A percentile compares a stretch with the other conserved stretches of the same genome.
phyloP scores from a whole-genome alignment of 441 rosid species.

The Adansonia rubrostipa region DNA sequence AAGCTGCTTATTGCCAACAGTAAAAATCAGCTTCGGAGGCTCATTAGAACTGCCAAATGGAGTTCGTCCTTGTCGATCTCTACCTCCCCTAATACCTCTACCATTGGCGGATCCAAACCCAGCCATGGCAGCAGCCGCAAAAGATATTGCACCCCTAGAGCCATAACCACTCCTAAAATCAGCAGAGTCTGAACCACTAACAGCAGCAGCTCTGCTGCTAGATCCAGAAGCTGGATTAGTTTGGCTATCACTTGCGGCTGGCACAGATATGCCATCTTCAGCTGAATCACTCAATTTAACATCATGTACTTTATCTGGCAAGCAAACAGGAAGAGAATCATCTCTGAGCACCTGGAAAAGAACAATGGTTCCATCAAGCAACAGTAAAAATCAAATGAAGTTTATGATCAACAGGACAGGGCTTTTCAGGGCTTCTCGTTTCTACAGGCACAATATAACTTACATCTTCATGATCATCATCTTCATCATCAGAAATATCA shows the following conservation, averaged over 20 bases:
- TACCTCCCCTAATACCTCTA: conserved; percentile 90
- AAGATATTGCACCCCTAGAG: conserved; percentile 94
- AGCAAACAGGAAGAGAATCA: conserved; percentile 91
- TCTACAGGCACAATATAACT: conserved; percentile 34
- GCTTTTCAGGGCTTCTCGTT: background rate
- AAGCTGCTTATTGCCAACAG: conserved; percentile 92
- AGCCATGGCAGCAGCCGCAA: conserved; percentile 99
- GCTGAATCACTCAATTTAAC: conserved; percentile 87
- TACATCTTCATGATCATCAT: conserved; percentile 95
- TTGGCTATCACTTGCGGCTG: conserved; percentile 63
- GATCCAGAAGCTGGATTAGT: conserved; percentile 78
- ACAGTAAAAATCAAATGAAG: background rate
- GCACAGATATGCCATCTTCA: conserved; percentile 61
- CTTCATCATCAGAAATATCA: conserved; percentile 95
- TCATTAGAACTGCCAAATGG: conserved; percentile 70
- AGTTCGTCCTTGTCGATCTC: conserved; percentile 94
- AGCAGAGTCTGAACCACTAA: conserved; percentile 75
- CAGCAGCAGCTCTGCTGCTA: conserved; percentile 74
- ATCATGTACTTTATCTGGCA: conserved; percentile 95
- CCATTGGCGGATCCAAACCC: conserved; percentile 94
- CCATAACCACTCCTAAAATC: conserved; percentile 81
- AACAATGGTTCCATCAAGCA: conserved; percentile 13
- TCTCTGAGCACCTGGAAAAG: conserved; percentile 76
- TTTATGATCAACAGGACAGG: conserved; percentile 3
- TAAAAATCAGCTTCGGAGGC: conserved; percentile 80